Evolutionary conservation across 805 yeast species (phyloP), one percentile per base, ranked within the genome.

Genomic region (Kluyveromyces starmeri): DNA sequence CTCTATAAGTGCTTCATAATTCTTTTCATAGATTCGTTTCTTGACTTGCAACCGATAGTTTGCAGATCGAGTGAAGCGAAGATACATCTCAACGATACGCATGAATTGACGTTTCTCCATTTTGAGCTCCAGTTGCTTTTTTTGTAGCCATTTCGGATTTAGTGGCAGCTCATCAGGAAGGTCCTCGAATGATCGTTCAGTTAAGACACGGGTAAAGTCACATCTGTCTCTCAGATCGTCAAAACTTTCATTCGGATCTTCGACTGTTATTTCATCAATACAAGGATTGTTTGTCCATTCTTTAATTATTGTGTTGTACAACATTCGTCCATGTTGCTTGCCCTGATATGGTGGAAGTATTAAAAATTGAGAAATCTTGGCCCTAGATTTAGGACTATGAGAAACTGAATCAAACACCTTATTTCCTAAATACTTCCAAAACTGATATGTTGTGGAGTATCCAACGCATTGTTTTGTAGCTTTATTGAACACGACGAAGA

Each of bases 221-320:
- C 77, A 70, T 20, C 89, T 64, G 53, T 92, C 96, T 39, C 98
- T 69, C 45, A 92, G 63, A 50, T 83, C 94, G 51, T 92, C 98
- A 59, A 92, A 89, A 22, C 75, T 74, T 52, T 86, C 96, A 50
- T 81, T 83, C 3, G 97, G 97, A 54, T 92, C 98, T 54, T 92
- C 97, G 4, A 92, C 85, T 0, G 89, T 84, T 25, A 92, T 69
- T 47, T 88, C 94, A 21, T 62, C 58, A 16, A 86, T 73, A 2
- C 50, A 40, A 0, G 53, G 48, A 43, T 83, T 81, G 0, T 49
- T 43, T 3, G 65, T 45, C 82, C 94, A 85, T 28, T 54, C 42
- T 2, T 67, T 61, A 36, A 71, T 66, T 6, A 92, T 57, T 0
- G 67, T 40, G 8, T 65, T 59, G 53, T 89, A 89, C 19, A 89